phyloP scores from a whole-genome alignment of 2,329 filamentous ascomycete genomes.

The Alternaria ethzedia region DNA sequence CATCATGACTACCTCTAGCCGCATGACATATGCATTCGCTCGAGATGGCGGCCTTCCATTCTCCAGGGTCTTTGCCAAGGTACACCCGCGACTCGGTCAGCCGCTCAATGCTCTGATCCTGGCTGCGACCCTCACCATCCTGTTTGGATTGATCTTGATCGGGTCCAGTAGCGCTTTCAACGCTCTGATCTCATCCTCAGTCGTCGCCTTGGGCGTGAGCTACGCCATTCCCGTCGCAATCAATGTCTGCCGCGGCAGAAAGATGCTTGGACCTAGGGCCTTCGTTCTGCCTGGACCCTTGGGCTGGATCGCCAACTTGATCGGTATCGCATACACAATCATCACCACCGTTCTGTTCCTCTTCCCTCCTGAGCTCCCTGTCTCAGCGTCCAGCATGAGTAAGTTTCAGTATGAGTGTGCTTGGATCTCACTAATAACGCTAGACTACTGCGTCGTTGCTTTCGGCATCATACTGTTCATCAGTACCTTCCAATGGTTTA shows the following conservation, averaged over 20 bases:
- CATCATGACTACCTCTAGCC: conserved; percentile 70
- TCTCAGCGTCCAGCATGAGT: conserved; percentile 73
- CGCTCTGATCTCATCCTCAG: conserved; percentile 72
- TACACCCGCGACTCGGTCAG: conserved; percentile 67
- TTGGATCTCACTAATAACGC: conserved; percentile 16
- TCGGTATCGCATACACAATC: conserved; percentile 69
- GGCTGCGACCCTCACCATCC: conserved; percentile 65
- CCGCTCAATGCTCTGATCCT: conserved; percentile 71
- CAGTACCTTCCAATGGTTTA: conserved; percentile 64
- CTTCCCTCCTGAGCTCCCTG: conserved; percentile 72
- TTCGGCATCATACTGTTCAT: conserved; percentile 65
- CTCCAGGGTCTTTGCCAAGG: conserved; percentile 64
- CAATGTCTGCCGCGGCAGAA: conserved; percentile 70
- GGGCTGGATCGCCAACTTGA: conserved; percentile 65
- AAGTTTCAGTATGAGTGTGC: conserved; percentile 29
- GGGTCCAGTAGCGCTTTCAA: conserved; percentile 73
- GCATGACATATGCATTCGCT: conserved; percentile 73
- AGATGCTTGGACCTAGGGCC: conserved; percentile 65
- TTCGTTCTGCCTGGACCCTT: conserved; percentile 63
- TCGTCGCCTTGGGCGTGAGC: conserved; percentile 73
- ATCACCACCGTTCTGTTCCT: conserved; percentile 78
- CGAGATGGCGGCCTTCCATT: conserved; percentile 71
- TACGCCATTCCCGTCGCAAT: conserved; percentile 77
- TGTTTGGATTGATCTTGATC: conserved; percentile 74
- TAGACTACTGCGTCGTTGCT: conserved; percentile 61